Conservation (phyloP, 1,139 yeast genomes). For the Candida sanyaensis region DNA sequence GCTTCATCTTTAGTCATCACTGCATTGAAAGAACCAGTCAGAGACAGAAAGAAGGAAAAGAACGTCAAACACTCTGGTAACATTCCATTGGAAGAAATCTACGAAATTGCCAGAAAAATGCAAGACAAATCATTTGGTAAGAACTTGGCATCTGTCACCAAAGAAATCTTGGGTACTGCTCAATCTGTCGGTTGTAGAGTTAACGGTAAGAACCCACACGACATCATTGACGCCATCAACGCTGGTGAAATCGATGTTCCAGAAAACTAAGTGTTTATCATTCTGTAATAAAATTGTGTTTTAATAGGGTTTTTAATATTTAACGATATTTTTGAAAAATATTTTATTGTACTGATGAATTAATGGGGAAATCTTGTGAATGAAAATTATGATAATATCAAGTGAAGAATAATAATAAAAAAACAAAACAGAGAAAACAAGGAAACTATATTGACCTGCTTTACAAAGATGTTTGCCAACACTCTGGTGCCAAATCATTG, state of each 20-base stretch:
- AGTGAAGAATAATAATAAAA: not conserved
- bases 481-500: slow-evolving; percentile 82
- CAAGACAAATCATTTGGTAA: slow-evolving; percentile 97
- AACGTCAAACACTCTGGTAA: slow-evolving; percentile 99
- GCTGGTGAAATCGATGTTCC: slow-evolving; percentile 98
- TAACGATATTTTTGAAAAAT: slow-evolving; percentile 13
- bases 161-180: slow-evolving; percentile 99
- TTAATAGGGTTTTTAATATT: slow-evolving; percentile 21
- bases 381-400: not conserved
- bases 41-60: slow-evolving; percentile 99
- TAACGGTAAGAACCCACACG: slow-evolving; percentile 99
- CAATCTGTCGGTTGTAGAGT: slow-evolving; percentile 99
- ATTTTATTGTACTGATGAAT: not conserved
- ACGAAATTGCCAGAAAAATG: slow-evolving; percentile 98
- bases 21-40: slow-evolving; percentile 99
- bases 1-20: slow-evolving; percentile 99
- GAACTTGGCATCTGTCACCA: slow-evolving; percentile 93
- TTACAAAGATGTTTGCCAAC: slow-evolving; percentile 69
- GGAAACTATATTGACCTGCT: slow-evolving; percentile 1
- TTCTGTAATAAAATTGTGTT: slow-evolving; percentile 14
- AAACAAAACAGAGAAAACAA: not conserved
- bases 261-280: slow-evolving; percentile 60
- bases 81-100: slow-evolving; percentile 95
- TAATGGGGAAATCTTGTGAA: not conserved
- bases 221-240: slow-evolving; percentile 95